Conservation (phyloP, 2,329 filamentous ascomycete species). For the Colletotrichum coccodes region DNA sequence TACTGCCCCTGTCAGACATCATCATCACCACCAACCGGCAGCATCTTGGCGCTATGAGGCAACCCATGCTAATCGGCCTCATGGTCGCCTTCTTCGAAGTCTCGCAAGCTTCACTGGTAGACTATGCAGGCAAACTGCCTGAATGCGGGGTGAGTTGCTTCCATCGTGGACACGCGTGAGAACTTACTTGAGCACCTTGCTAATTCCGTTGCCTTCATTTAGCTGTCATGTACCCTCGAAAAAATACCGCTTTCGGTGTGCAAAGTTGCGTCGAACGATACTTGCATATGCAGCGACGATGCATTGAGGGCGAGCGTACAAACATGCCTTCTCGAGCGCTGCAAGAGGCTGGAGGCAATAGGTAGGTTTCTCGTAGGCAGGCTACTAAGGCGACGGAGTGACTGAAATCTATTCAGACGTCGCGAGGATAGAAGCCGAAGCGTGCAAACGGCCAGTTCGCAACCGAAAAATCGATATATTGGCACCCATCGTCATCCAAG, state of each 20-base stretch:
- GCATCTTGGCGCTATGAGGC: conserved; percentile 18
- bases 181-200: background rate
- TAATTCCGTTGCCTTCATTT: background rate
- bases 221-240: conserved; percentile 38
- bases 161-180: background rate
- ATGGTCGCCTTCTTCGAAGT: conserved; percentile 29
- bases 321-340: conserved; percentile 38
- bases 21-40: background rate
- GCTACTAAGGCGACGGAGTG: background rate
- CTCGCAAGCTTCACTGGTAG: conserved; percentile 25
- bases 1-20: background rate
- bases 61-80: conserved; percentile 24
- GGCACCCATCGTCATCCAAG: conserved; percentile 47
- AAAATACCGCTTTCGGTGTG: conserved; percentile 39
- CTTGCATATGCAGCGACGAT: conserved; percentile 42
- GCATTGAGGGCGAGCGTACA: conserved; percentile 33
- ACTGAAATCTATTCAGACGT: conserved; percentile 40
- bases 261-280: conserved; percentile 35
- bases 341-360: conserved; percentile 39
- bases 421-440: conserved; percentile 42
- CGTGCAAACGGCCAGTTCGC: conserved; percentile 44
- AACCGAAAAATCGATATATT: conserved; percentile 44
- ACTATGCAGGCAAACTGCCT: conserved; percentile 33
- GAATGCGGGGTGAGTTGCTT: conserved; percentile 34
- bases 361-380: conserved; percentile 30